Conservation (phyloP, 2,329 filamentous ascomycete genomes). For the Neobulgaria alba region DNA sequence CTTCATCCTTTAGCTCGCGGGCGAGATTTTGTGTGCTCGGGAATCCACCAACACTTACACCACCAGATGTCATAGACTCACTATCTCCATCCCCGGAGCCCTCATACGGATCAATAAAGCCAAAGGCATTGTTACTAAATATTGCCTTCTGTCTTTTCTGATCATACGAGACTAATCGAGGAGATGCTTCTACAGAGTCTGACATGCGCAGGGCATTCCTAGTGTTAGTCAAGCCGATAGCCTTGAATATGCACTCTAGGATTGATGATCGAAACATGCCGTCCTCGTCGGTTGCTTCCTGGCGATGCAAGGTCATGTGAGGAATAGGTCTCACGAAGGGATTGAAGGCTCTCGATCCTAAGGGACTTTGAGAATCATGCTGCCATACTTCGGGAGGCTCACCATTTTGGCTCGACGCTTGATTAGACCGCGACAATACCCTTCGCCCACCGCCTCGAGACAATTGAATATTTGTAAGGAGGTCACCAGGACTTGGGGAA, state of each 20-base stretch:
- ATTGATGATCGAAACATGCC: conserved; percentile 82
- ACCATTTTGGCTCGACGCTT: conserved; percentile 17
- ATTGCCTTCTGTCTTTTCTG: conserved; percentile 69
- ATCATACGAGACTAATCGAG: conserved; percentile 76
- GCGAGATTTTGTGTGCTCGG: conserved; percentile 58
- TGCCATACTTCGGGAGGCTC: conserved; percentile 26
- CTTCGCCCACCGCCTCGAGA: conserved; percentile 49
- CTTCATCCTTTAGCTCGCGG: conserved; percentile 79
- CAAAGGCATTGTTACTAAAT: conserved; percentile 78
- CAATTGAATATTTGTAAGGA: conserved; percentile 69
- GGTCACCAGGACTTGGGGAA: conserved; percentile 63
- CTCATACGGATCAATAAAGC: conserved; percentile 81
- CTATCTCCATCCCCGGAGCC: conserved; percentile 70
- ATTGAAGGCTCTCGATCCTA: conserved; percentile 42
- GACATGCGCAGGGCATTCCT: conserved; percentile 57
- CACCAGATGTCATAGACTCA: conserved; percentile 72
- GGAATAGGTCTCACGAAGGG: conserved; percentile 40
- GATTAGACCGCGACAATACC: conserved; percentile 1
- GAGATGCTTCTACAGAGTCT: conserved; percentile 77
- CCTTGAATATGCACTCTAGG: conserved; percentile 90
- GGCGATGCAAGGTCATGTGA: conserved; percentile 51
- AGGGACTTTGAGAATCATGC: conserved; percentile 26
- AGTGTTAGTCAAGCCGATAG: conserved; percentile 70
- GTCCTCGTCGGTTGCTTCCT: conserved; percentile 83
- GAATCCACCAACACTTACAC: conserved; percentile 46